These are phyloP conservation scores for Ochetophila trinervis DNA, from an alignment of 306 rosid species.

Conservation along the genomic window DNA sequence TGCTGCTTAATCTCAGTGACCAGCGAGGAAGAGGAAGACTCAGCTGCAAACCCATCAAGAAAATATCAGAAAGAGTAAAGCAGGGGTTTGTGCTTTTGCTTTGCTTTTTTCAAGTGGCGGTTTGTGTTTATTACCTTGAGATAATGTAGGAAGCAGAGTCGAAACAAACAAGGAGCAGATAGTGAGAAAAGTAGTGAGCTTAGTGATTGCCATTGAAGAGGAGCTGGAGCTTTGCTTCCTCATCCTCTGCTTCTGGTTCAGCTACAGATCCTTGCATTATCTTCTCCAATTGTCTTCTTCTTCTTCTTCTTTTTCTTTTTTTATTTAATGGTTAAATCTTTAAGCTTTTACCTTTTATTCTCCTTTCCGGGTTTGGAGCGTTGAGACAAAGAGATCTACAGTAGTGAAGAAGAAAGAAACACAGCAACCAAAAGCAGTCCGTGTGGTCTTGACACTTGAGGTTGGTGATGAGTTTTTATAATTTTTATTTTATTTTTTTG, in stretches of 20 bases:
- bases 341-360: neutral
- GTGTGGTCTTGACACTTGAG: conserved; percentile 13
- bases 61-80: neutral
- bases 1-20: conserved; percentile 20
- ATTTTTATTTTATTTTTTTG: neutral
- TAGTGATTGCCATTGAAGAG: conserved; percentile 55
- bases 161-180: conserved; percentile 21
- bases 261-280: conserved; percentile 72
- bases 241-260: conserved; percentile 53
- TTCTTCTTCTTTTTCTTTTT: neutral
- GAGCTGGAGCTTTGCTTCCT: conserved; percentile 40
- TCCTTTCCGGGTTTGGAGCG: conserved; percentile 25
- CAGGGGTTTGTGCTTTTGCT: neutral
- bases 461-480: neutral
- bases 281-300: conserved; percentile 13
- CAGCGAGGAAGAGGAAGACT: conserved; percentile 15
- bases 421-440: neutral
- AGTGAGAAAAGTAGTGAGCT: conserved; percentile 21
- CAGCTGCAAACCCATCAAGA: conserved; percentile 31
- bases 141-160: conserved; percentile 11
- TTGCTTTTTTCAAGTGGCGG: neutral
- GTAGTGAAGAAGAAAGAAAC: conserved; percentile 1
- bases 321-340: no score
- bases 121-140: conserved; percentile 34
- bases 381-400: conserved; percentile 10